Evolutionary conservation across 257 asterid species (phyloP), one percentile per base, ranked within the genome.

Genomic region (Ilex aquifolium): DNA sequence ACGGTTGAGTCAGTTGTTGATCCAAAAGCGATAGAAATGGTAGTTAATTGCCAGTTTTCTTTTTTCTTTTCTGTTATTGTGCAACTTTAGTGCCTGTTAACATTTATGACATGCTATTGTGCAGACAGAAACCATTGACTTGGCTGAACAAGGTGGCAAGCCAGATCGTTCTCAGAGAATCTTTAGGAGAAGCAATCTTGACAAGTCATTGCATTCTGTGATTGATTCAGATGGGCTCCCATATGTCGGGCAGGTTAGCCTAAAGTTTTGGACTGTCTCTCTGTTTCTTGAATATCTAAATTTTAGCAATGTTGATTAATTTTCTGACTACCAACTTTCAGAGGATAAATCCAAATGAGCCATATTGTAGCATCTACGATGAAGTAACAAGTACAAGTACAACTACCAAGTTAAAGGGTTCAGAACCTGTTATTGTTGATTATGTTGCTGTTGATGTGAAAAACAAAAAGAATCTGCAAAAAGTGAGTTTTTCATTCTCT

Each of bases 191-290:
- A 82, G 92, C 78, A 82, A 84, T 63, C 59, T 77, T 73, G 94
- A 90, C 56, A 83, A 71, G 66, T 61, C 87, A 44, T 71, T 70
- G 75, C 88, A 84, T 76, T 71, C 73, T 63, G 48, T 79, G 65
- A 85, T 93, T 67, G 99, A 87, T 79, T 71, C 87, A 53, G 99
- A 93, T 79, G 99, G 99, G 54, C 96, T 93, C 62, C 99, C 99
- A 66, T 79, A 80, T 72, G 92, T 90, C 65, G 99, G 99, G 67
- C 97, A 90, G 96, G 99, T 92, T 66, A 64, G 46, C 31, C 65
- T 44, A 0, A 15, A n/a, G 29, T 40, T 62, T 62, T 64, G 5
- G 14, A 7, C 2, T 12, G 14, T 13, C 13, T 44, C 50, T 42
- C 48, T 42, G 48, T 42, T 12, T 46, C 52, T 46, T 6, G 11